Base-by-base conservation (phyloP, 2,329 filamentous ascomycete genomes). In the Epicoccum sorghinum region DNA sequence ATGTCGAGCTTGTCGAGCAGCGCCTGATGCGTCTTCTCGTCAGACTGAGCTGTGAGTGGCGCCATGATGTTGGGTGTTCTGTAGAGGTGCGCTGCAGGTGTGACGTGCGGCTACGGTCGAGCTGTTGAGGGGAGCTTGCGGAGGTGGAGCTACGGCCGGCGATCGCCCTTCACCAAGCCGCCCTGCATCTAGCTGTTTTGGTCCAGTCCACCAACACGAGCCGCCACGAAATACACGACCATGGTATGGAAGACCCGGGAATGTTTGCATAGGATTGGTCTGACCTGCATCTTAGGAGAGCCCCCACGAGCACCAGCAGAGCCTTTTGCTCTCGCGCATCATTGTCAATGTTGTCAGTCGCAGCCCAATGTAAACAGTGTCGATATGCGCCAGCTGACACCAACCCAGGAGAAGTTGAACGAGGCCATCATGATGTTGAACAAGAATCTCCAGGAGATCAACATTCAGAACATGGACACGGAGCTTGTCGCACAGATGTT, bases 401-500 rank as follows among this genome's bases (percentile, higher is more conserved):
- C n/a, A 7, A 8, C 7, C 24, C 58, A 98, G 93, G 95, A 98
- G 78, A 99, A 99, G 77, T 83, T 99, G 38, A 99, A 99, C 67
- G 95, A 98, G 77, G 89, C 95, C 1, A 84, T 98, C 47, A 86
- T 95, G 78, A 87, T 93, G 46, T 85, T 98, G 83, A 99, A 98
- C 77, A 96, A 91, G 76, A 90, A 86, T 44, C 86, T 99, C 1
- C 65, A 96, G 90, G 93, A 98, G 64, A 97, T 98, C 82, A 98
- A 98, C 71, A 88, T 97, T 51, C 90, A 96, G 69, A 99, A 98
- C 75, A 97, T 98, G 92, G 96, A 99, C 71, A 91, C 97, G 32
- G 95, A 98, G 78, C 83, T 98, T 3, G 95, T 98, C 4, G 93
- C 93, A 0, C 93, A 98, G 73, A 99, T 99, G 95, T 99, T 98